Percentiles rank a stretch among this genome's conserved stretches.
Evolutionary conservation across 768 basidiomycete genomes (phyloP).

Genomic region (Pholiota conissans): DNA sequence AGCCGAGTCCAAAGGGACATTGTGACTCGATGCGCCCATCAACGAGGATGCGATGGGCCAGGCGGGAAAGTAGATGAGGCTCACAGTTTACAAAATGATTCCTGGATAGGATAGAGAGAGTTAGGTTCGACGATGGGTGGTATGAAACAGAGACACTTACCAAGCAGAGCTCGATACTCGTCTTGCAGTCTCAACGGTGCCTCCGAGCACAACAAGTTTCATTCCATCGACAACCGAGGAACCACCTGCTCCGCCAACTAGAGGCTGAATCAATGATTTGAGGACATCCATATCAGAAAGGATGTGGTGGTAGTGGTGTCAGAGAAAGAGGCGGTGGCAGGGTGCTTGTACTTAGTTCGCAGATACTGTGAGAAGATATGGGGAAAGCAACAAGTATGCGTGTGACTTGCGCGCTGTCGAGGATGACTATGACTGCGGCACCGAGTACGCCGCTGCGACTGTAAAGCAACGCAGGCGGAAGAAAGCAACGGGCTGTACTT

Average conservation of each 20-base stretch:
- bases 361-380: slow-evolving; percentile 10
- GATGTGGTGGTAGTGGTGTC: slow-evolving; percentile 1
- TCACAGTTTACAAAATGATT: slow-evolving; percentile 86
- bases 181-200: slow-evolving; percentile 84
- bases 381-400: neutral
- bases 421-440: neutral
- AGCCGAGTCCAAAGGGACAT: neutral
- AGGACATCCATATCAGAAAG: slow-evolving; percentile 69
- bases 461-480: neutral
- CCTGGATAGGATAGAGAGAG: slow-evolving; percentile 39
- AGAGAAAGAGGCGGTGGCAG: slow-evolving; percentile 4
- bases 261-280: slow-evolving; percentile 79
- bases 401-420: neutral
- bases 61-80: slow-evolving; percentile 23
- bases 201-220: slow-evolving; percentile 87
- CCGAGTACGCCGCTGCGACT: neutral
- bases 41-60: neutral
- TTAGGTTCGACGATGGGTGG: neutral
- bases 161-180: slow-evolving; percentile 82
- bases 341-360: slow-evolving; percentile 3
- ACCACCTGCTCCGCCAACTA: slow-evolving; percentile 72
- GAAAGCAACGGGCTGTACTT: neutral
- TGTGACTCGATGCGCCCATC: slow-evolving; percentile 15
- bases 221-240: slow-evolving; percentile 85
- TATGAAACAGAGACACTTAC: slow-evolving; percentile 36